Base-by-base conservation (phyloP, 768 basidiomycete genomes). In the Russula compacta region DNA sequence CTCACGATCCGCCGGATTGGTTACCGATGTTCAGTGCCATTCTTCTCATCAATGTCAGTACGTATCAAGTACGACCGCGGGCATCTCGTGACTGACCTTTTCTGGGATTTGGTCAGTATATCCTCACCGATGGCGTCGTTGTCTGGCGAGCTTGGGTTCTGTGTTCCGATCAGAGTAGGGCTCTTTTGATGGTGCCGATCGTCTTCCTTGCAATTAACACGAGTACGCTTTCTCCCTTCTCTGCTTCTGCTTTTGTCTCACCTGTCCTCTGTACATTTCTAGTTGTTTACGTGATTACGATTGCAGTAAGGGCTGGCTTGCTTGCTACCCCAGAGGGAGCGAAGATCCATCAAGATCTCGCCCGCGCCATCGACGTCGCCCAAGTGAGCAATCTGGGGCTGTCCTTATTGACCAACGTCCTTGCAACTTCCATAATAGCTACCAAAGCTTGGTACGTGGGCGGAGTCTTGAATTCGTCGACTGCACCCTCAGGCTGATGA, bases 141-240 rank as follows among this genome's bases (percentile, higher is more conserved):
- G 55, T 57, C 49, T 61, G 60, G 55, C 21, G 60, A 35, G 60
- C 60, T 12, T 57, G 60, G 55, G 43, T 57, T 14, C 36, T 61
- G 3, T 61, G 55, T 39, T 2, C 53, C 0, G 56, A 52, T 3
- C 11, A 21, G n/a, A 40, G 8, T 21, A 56, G 1, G 43, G 39
- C 5, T 1, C 4, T 50, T 12, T 24, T 57, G 50, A 46, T 52
- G n/a, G 14, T 39, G 3, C 55, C 50, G 1, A 21, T 61, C 8
- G 43, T 52, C 42, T 4, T 21, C 12, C 60, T 61, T 15, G 14
- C 15, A 11, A 38, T 53, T 39, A 54, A 49, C 21, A 15, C 3
- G 29, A 10, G 59, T 60, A 8, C 24, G 52, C 36, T 5, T 39
- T 40, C 46, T 15, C 11, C 9, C 6, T 33, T 32, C 35, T 14